Conservation (phyloP, 768 basidiomycete species). For the Pulveroboletus sp. region DNA sequence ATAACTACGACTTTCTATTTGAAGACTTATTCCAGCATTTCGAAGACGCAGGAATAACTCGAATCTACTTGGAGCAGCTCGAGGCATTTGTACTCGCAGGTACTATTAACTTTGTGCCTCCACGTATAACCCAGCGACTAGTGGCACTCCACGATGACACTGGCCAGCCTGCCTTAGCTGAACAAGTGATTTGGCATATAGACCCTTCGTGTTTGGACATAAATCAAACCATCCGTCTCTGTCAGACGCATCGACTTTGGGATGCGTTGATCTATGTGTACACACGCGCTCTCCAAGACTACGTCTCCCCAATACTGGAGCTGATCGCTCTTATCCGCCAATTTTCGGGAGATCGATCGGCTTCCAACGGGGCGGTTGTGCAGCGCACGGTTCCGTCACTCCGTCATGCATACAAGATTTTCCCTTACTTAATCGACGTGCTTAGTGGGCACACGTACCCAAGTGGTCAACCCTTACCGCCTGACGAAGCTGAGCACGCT, state of each 20-base stretch:
- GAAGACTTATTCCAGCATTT: constrained; percentile 92
- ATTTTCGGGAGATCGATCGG: constrained; percentile 6
- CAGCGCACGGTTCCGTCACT: constrained; percentile 29
- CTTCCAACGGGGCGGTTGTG: constrained; percentile 9
- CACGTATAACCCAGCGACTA: constrained; percentile 81
- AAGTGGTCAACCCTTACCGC: constrained; percentile 64
- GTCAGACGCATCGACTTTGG: constrained; percentile 78
- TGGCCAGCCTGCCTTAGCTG: constrained; percentile 67
- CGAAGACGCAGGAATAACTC: constrained; percentile 74
- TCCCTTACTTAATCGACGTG: constrained; percentile 76
- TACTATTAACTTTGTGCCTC: constrained; percentile 71
- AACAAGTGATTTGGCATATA: constrained; percentile 93
- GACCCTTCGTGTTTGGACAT: constrained; percentile 88
- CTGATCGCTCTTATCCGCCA: constrained; percentile 71
- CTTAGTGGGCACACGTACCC: constrained; percentile 86
- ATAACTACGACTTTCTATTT: constrained; percentile 82
- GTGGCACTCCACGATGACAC: constrained; percentile 73
- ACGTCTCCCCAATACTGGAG: constrained; percentile 83
- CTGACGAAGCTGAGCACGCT: constrained; percentile 62
- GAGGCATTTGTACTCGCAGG: constrained; percentile 79
- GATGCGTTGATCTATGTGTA: constrained; percentile 95
- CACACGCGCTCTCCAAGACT: constrained; percentile 83
- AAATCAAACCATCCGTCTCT: constrained; percentile 85
- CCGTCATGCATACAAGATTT: constrained; percentile 86
- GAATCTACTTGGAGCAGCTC: constrained; percentile 78